A percentile compares a stretch with the other conserved stretches of the same genome.
Conservation (phyloP, 371 early-diverging fungal genomes). For the Mortierella sp. region DNA sequence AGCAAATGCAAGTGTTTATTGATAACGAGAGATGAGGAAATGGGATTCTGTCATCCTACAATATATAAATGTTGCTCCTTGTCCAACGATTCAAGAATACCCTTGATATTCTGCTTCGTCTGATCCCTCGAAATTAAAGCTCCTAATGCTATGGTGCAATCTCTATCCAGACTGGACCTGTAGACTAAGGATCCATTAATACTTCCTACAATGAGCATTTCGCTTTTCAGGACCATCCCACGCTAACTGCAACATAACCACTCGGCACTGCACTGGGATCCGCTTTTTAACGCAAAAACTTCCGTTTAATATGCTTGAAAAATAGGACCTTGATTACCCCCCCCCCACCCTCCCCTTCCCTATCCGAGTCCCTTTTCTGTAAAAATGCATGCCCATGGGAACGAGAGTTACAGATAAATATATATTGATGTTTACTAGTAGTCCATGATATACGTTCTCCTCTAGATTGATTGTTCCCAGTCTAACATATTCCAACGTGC, state of each 20-base stretch:
- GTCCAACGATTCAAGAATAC: background rate
- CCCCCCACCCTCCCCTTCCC: background rate
- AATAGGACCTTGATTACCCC: too few relatives aligned
- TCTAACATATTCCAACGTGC: constrained; percentile 14
- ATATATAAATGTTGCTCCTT: background rate
- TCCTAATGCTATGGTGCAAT: background rate
- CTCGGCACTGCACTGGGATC: background rate
- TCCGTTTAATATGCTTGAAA: background rate
- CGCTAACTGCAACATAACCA: background rate
- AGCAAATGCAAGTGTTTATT: too few relatives aligned
- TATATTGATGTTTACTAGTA: background rate
- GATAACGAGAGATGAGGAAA: too few relatives aligned
- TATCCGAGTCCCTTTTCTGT: too few relatives aligned
- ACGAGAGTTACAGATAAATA: background rate
- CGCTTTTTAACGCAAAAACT: background rate
- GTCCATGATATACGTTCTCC: background rate
- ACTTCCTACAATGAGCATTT: background rate
- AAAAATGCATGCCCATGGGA: background rate
- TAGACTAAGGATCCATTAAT: background rate
- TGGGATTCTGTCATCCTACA: too few relatives aligned
- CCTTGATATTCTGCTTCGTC: background rate
- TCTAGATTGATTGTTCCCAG: background rate
- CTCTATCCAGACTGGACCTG: constrained; percentile 1
- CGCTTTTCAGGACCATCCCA: background rate
- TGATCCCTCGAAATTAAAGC: background rate